Evolutionary conservation across 495 filamentous ascomycete species (phyloP), one percentile per base, ranked within the genome.

Genomic region (Tuber borchii): DNA sequence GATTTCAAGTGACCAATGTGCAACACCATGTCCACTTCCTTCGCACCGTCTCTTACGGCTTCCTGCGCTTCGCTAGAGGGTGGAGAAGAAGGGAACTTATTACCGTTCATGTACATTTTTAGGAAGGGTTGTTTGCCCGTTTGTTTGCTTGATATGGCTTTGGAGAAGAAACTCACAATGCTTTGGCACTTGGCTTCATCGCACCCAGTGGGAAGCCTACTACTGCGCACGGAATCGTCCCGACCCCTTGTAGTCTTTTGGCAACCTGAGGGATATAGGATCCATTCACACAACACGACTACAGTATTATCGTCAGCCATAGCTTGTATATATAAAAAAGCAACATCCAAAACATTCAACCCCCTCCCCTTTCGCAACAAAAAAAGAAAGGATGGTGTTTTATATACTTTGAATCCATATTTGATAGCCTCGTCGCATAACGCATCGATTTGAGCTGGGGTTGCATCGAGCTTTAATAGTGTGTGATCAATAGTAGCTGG

Each of bases 141-240:
- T 56, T 71, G 78, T 84, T 40, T 42, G 71, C 43, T 75, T 14
- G 56, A 34, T 34, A 65, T 26, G 16, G 22, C 39, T 61, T 39
- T 10, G 40, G 34, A 8, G 42, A 42, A 80, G 39, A n/a, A 42
- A 78, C 78, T 69, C 80, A 86, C 85, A 80, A 83, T 51, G 85
- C 82, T 78, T 92, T 92, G 43, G 86, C 83, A 2, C 82, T 74
- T 20, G 88, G 86, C 42, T 86, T 84, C 75, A 87, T 83, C 12
- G 88, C 89, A 16, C 90, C 91, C 77, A 91, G 89, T 37, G 87
- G 91, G 84, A 92, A 92, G 56, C 88, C 90, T 19, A 92, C 86
- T 12, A 92, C 91, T 77, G 87, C 90, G 45, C 89, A 90, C 5
- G 91, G 86, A 51, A 83, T 84, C 5, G 89, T 87, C 48, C 81